Evolutionary conservation across 2,329 filamentous ascomycete genomes (phyloP).

Genomic region (Bimuria novae-zelandiae): DNA sequence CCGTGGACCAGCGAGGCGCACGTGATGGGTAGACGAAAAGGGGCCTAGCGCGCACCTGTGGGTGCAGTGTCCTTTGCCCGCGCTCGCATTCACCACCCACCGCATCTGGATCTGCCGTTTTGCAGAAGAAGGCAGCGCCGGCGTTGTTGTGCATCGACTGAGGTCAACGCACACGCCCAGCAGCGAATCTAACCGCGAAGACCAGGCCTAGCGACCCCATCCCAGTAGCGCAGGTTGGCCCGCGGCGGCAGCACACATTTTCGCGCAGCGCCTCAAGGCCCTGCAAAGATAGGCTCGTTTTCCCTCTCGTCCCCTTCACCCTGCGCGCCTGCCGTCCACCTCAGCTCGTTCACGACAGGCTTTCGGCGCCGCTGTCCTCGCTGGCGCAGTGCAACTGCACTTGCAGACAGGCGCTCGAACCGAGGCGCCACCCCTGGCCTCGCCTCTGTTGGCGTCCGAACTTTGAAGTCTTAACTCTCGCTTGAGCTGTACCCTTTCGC

Average conservation of each 20-base stretch:
- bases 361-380: not conserved
- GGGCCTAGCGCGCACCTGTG: conserved; percentile 6
- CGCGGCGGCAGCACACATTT: conserved; percentile 4
- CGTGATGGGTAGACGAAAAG: not conserved
- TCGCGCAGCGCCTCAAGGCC: conserved; percentile 1
- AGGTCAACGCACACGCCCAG: not conserved
- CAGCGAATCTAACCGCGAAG: not conserved
- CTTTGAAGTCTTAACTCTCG: conserved; percentile 9
- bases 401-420: conserved; percentile 4
- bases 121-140: not conserved
- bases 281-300: not conserved
- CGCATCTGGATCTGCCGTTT: conserved; percentile 7
- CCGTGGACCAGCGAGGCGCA: too few relatives aligned
- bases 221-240: conserved; percentile 5
- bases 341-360: not conserved
- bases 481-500: conserved; percentile 11
- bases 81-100: conserved; percentile 16
- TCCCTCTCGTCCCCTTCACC: not conserved
- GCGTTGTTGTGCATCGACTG: not conserved
- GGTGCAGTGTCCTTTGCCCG: not conserved
- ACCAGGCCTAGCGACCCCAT: conserved; percentile 4
- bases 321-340: not conserved
- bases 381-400: conserved; percentile 4
- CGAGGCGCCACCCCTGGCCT: conserved; percentile 9
- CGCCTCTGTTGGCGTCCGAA: conserved; percentile 13